These are phyloP conservation scores for Boletus tylopilopsis DNA, from an alignment of 768 basidiomycete species.

Conservation along the genomic window DNA sequence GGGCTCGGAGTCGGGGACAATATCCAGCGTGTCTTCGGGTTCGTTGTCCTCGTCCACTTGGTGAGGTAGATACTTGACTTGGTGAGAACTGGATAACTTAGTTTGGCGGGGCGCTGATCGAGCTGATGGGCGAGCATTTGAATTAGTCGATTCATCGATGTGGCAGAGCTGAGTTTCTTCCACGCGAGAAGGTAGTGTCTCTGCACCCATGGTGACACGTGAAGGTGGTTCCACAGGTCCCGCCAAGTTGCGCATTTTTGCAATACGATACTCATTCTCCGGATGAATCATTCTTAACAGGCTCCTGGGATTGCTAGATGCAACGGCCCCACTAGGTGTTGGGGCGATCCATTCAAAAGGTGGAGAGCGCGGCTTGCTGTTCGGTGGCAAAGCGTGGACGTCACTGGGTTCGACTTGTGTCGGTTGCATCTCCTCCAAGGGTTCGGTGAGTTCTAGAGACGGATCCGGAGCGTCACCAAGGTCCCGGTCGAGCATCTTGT, in stretches of 20 bases:
- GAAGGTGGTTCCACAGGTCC: constrained; percentile 18
- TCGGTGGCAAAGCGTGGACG: constrained; percentile 1
- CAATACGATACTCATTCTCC: constrained; percentile 28
- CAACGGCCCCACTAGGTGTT: constrained; percentile 7
- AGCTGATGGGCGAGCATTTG: not conserved
- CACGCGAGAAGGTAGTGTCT: constrained; percentile 17
- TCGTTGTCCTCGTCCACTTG: constrained; percentile 8
- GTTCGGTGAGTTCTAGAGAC: constrained; percentile 18
- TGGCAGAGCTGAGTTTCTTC: constrained; percentile 18
- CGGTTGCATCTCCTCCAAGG: constrained; percentile 5
- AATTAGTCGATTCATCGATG: not conserved
- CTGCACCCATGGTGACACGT: constrained; percentile 4
- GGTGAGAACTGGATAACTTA: not conserved
- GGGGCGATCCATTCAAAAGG: constrained; percentile 24
- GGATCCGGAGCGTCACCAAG: constrained; percentile 22
- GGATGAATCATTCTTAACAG: constrained; percentile 35
- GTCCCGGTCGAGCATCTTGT: constrained; percentile 35
- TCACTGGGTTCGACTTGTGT: not conserved
- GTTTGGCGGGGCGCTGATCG: constrained; percentile 2
- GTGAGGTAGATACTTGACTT: not conserved
- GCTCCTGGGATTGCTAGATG: constrained; percentile 28
- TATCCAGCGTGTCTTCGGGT: constrained; percentile 39
- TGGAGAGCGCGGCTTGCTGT: constrained; percentile 4
- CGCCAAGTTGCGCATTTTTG: constrained; percentile 22
- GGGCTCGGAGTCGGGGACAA: constrained; percentile 67